These are phyloP conservation scores for Rhytidhysteron rufulum DNA, from an alignment of 2,329 filamentous ascomycete genomes.

Conservation along the genomic window DNA sequence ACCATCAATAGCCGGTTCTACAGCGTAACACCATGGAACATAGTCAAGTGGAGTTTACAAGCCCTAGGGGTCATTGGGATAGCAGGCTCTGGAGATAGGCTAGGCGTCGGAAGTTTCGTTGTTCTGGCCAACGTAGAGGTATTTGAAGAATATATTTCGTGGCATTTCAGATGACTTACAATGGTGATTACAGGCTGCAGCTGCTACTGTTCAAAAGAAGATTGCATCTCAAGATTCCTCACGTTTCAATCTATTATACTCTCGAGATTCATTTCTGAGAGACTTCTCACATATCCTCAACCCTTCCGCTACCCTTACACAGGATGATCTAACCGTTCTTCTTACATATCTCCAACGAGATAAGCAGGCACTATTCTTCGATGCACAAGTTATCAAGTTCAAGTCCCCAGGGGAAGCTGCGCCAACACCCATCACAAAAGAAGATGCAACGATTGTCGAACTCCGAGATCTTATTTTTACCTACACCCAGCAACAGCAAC, in stretches of 20 bases:
- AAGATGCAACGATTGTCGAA: conserved; percentile 78
- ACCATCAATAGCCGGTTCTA: conserved; percentile 71
- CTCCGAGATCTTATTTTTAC: conserved; percentile 69
- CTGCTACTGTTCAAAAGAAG: conserved; percentile 37
- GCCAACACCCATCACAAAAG: conserved; percentile 61
- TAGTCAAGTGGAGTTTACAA: conserved; percentile 71
- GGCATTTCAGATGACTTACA: too few relatives aligned
- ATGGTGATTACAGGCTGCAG: conserved; percentile 32
- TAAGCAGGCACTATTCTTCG: conserved; percentile 69
- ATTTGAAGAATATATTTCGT: conserved; percentile 4
- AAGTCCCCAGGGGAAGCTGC: conserved; percentile 40
- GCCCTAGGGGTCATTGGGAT: conserved; percentile 62
- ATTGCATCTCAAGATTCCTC: conserved; percentile 30
- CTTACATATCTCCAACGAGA: conserved; percentile 52
- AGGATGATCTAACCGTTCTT: conserved; percentile 71
- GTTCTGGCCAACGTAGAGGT: conserved; percentile 62
- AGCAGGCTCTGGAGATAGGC: conserved; percentile 48
- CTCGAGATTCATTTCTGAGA: conserved; percentile 29
- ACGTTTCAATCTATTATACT: conserved; percentile 33
- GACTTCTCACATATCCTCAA: conserved; percentile 28
- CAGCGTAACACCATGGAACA: conserved; percentile 64
- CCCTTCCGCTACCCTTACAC: conserved; percentile 22
- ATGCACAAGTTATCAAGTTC: conserved; percentile 76
- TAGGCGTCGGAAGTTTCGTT: conserved; percentile 62
- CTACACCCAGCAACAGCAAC: conserved; percentile 63